A percentile compares a stretch with the other conserved stretches of the same genome.
phyloP scores from a whole-genome alignment of 1,284 basidiomycete genomes.

The Leucoagaricus sp. region DNA sequence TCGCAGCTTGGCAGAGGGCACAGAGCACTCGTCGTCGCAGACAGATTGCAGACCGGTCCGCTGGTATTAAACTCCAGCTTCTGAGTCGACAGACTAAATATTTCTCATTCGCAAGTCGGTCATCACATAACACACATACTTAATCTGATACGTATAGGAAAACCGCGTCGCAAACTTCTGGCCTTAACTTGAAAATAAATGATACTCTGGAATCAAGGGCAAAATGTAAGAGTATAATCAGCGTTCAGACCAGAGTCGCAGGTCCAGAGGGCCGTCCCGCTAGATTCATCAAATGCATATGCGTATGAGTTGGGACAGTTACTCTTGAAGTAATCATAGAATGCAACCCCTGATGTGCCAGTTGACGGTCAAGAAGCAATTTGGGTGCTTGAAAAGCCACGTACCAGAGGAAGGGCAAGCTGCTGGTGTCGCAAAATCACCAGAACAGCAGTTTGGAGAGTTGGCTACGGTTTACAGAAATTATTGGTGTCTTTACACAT shows the following conservation, averaged over 20 bases:
- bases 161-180: no score
- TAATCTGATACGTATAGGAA: no score
- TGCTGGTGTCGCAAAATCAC: slow-evolving; percentile 44
- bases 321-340: slow-evolving; percentile 58
- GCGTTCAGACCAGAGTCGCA: slow-evolving; percentile 45
- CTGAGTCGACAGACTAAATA: no score
- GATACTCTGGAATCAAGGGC: no score
- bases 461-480: slow-evolving; percentile 33
- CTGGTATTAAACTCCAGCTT: no score
- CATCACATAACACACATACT: no score
- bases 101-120: no score
- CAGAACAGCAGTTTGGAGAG: slow-evolving; percentile 59
- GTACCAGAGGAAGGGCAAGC: slow-evolving; percentile 52
- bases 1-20: no score
- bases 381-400: not conserved
- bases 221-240: slow-evolving; percentile 60
- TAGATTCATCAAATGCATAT: slow-evolving; percentile 58
- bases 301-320: slow-evolving; percentile 57
- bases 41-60: no score
- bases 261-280: slow-evolving; percentile 52
- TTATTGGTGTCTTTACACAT: not conserved
- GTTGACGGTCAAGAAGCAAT: not conserved
- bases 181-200: no score
- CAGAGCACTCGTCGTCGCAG: no score
- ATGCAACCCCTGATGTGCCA: slow-evolving; percentile 32